Evolutionary conservation across 2,329 filamentous ascomycete species (phyloP).

Genomic region (Claviceps pusilla): DNA sequence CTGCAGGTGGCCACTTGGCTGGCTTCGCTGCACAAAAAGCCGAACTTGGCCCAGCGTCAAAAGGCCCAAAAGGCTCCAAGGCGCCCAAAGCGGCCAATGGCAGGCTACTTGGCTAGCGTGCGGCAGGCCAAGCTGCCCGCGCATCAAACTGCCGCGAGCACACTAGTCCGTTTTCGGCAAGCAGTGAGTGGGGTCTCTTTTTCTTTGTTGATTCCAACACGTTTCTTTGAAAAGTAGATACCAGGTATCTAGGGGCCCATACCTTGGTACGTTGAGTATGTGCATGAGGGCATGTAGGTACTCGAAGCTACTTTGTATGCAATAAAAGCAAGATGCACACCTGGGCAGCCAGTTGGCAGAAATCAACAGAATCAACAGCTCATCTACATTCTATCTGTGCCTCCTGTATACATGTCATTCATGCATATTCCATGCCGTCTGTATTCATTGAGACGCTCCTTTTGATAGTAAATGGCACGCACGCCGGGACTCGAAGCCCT

Average conservation of each 20-base stretch:
- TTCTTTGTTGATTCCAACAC: neutral
- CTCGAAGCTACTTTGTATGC: no score
- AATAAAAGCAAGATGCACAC: no score
- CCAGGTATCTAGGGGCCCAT: no score
- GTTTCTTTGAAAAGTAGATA: neutral
- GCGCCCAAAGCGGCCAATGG: neutral
- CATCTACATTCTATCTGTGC: no score
- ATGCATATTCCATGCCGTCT: neutral
- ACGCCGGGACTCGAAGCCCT: neutral
- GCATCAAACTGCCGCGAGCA: neutral
- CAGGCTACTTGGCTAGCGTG: neutral
- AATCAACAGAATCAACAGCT: no score
- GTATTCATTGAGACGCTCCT: neutral
- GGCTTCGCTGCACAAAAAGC: neutral
- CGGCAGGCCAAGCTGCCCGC: neutral
- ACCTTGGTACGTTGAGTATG: no score
- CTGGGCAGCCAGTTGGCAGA: no score
- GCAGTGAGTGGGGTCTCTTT: neutral
- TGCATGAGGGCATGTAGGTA: no score
- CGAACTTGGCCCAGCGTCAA: neutral
- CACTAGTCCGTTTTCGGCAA: slow-evolving; percentile 3
- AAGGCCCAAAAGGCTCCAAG: neutral
- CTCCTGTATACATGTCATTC: no score
- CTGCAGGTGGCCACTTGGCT: neutral
- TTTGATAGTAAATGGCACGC: neutral